A percentile compares a stretch with the other conserved stretches of the same genome.
These are phyloP conservation scores for Lachancea thermotolerans DNA, from an alignment of 805 yeast genomes.

Conservation along the genomic window DNA sequence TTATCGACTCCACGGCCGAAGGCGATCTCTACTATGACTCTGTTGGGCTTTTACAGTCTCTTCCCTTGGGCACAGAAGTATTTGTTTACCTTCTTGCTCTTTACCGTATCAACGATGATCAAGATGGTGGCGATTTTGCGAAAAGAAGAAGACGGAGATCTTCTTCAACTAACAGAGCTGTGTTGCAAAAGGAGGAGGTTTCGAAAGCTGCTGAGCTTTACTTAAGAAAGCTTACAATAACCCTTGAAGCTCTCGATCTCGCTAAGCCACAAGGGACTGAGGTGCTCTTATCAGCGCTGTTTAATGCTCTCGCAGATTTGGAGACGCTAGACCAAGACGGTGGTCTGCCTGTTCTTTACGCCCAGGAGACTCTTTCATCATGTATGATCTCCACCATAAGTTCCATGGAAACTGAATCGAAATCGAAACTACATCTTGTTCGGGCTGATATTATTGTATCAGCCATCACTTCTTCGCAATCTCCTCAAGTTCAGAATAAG, in stretches of 20 bases:
- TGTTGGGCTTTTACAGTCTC: constrained; percentile 45
- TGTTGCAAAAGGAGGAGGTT: constrained; percentile 61
- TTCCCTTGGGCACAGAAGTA: constrained; percentile 48
- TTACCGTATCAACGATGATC: constrained; percentile 47
- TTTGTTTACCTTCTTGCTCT: constrained; percentile 54
- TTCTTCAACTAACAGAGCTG: constrained; percentile 66
- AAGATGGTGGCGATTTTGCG: constrained; percentile 39
- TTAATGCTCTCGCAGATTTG: constrained; percentile 61
- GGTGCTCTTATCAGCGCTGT: constrained; percentile 43
- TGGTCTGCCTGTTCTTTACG: constrained; percentile 80
- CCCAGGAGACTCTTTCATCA: constrained; percentile 84
- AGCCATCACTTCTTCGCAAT: constrained; percentile 78
- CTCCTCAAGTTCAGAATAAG: constrained; percentile 94
- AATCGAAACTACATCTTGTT: constrained; percentile 55
- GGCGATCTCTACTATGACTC: constrained; percentile 44
- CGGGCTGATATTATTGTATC: constrained; percentile 89
- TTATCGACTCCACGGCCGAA: constrained; percentile 49
- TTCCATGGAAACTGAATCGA: constrained; percentile 39
- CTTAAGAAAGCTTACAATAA: constrained; percentile 65
- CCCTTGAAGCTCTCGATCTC: constrained; percentile 73
- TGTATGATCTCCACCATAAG: constrained; percentile 71
- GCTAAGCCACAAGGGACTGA: constrained; percentile 32
- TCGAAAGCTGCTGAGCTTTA: constrained; percentile 72
- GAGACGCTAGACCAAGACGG: constrained; percentile 88
- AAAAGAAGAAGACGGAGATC: constrained; percentile 77